Conservation (phyloP, 2,329 filamentous ascomycete species). For the Aspergillus transmontanensis region DNA sequence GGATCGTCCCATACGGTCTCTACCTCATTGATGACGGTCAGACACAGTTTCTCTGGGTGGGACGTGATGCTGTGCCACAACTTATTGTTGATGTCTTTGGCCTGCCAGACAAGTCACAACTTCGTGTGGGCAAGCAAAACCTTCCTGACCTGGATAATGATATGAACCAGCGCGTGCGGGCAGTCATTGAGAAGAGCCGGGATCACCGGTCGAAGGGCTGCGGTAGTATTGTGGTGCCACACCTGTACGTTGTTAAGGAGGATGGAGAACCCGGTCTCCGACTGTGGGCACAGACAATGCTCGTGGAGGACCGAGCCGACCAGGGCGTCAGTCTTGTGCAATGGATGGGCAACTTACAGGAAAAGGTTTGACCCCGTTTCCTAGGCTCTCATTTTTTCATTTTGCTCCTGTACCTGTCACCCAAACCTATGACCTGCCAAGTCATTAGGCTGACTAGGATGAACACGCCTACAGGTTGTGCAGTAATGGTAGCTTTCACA, state of each 20-base stretch:
- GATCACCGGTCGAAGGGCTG: constrained; percentile 85
- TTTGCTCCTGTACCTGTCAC: constrained; percentile 13
- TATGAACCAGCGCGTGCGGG: constrained; percentile 91
- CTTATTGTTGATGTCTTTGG: constrained; percentile 90
- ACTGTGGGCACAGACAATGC: constrained; percentile 92
- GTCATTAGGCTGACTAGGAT: constrained; percentile 27
- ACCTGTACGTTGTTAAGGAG: constrained; percentile 90
- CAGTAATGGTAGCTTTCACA: constrained; percentile 30
- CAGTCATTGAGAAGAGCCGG: constrained; percentile 87
- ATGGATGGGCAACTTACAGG: constrained; percentile 87
- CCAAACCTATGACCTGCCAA: constrained; percentile 10
- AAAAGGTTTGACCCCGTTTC: constrained; percentile 72
- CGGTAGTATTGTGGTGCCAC: constrained; percentile 88
- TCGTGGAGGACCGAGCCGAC: constrained; percentile 93
- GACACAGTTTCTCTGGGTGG: constrained; percentile 96
- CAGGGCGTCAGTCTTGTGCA: constrained; percentile 90
- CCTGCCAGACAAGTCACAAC: constrained; percentile 75
- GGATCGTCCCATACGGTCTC: constrained; percentile 83
- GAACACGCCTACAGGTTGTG: constrained; percentile 32
- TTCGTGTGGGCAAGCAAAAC: constrained; percentile 88
- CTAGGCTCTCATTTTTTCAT: constrained; percentile 11
- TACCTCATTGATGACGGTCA: constrained; percentile 98
- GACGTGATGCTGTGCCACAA: constrained; percentile 87
- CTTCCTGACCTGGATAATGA: constrained; percentile 90
- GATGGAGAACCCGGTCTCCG: constrained; percentile 94